Evolutionary conservation across 257 asterid species (phyloP).

Genomic region (Phtheirospermum japonicum): DNA sequence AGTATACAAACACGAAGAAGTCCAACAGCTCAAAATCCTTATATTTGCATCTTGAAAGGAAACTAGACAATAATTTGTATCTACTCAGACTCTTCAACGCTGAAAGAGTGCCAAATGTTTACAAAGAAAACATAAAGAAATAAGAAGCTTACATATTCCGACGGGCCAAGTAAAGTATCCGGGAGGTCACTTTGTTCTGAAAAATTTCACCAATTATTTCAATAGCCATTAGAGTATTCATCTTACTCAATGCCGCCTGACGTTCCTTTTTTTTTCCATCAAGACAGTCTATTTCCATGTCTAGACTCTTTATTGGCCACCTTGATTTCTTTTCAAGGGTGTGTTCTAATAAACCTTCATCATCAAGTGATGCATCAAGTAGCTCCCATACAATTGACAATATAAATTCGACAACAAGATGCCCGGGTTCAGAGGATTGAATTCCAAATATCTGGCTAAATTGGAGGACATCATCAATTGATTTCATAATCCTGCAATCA

Average conservation of each 20-base stretch:
- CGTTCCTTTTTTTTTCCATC: constrained; percentile 58
- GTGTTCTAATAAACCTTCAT: constrained; percentile 75
- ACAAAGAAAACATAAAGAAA: constrained; percentile 21
- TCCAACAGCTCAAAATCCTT: constrained; percentile 23
- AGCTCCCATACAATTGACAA: constrained; percentile 79
- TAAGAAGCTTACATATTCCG: constrained; percentile 72
- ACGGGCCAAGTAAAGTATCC: constrained; percentile 79
- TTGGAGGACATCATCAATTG: constrained; percentile 59
- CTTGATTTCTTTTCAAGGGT: constrained; percentile 72
- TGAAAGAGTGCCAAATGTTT: constrained; percentile 1
- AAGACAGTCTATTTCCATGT: constrained; percentile 71
- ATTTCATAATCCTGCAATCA: constrained; percentile 87
- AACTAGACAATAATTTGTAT: constrained; percentile 7
- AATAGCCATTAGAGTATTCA: constrained; percentile 73
- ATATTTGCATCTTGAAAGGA: constrained; percentile 30
- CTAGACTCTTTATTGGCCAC: constrained; percentile 67
- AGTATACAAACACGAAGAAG: constrained; percentile 22
- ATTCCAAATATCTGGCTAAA: constrained; percentile 59
- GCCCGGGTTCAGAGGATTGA: constrained; percentile 73
- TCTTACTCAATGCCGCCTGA: constrained; percentile 59
- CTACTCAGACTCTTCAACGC: constrained; percentile 15
- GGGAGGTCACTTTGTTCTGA: constrained; percentile 55
- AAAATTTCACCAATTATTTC: constrained; percentile 86
- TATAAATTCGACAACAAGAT: constrained; percentile 62
- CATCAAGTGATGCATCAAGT: constrained; percentile 94